Conservation (phyloP, 2,329 filamentous ascomycete genomes). For the Phialophora macrospora region DNA sequence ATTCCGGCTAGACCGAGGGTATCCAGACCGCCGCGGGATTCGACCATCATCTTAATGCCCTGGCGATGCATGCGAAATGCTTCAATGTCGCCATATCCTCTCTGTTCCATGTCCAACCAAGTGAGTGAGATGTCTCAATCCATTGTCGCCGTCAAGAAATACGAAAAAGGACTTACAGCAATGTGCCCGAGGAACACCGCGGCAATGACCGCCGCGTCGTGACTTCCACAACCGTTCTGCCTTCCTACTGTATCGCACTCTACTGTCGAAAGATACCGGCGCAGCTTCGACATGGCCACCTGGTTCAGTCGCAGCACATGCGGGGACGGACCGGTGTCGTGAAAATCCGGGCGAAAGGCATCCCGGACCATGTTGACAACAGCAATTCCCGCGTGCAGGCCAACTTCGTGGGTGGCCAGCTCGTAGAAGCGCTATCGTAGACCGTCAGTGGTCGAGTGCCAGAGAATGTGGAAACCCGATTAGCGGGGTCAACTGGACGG, state of each 20-base stretch:
- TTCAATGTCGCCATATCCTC: constrained; percentile 2
- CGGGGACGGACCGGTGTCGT: constrained; percentile 1
- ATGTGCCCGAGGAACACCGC: constrained; percentile 12
- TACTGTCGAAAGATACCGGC: background rate
- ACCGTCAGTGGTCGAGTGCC: background rate
- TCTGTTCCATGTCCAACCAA: background rate
- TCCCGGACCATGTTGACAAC: constrained; percentile 15
- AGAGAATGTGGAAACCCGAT: background rate
- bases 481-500: background rate
- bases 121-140: background rate
- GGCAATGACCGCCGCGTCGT: constrained; percentile 3
- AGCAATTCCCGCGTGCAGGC: constrained; percentile 11
- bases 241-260: background rate
- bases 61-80: constrained; percentile 8
- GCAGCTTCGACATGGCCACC: constrained; percentile 9
- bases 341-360: constrained; percentile 6
- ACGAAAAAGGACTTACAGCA: background rate
- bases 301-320: constrained; percentile 6
- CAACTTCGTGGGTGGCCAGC: constrained; percentile 5
- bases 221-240: background rate
- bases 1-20: constrained; percentile 10
- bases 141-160: background rate
- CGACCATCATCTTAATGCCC: constrained; percentile 12
- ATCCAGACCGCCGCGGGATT: constrained; percentile 8
- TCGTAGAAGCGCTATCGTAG: constrained; percentile 7